Evolutionary conservation across 352 stramenopile species (phyloP).

Genomic region (Globisporangium solare): DNA sequence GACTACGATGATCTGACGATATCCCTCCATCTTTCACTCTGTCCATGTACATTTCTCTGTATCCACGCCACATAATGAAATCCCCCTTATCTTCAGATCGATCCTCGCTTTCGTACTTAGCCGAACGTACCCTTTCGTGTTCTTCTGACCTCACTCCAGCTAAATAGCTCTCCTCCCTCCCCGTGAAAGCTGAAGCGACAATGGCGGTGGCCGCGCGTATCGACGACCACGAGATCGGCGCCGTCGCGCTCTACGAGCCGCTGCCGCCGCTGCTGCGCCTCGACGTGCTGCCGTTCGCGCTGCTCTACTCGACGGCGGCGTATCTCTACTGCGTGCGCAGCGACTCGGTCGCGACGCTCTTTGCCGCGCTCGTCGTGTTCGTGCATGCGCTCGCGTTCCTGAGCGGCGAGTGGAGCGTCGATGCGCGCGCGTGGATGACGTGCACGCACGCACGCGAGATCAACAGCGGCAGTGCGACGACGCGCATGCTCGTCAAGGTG

Average conservation of each 20-base stretch:
- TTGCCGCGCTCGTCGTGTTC: conserved; percentile 39
- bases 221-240: conserved; percentile 45
- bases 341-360: conserved; percentile 41
- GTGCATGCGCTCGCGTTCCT: conserved; percentile 53
- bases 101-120: conserved; percentile 9
- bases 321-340: conserved; percentile 25
- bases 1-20: conserved; percentile 89
- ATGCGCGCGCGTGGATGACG: conserved; percentile 30
- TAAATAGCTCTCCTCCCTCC: background rate
- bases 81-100: too few relatives aligned
- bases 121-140: conserved; percentile 1
- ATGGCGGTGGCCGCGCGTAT: conserved; percentile 30
- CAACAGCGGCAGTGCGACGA: background rate
- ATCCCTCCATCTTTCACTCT: too few relatives aligned
- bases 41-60: too few relatives aligned
- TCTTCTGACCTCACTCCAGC: conserved; percentile 7
- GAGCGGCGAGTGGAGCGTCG: conserved; percentile 49
- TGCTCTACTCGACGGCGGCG: conserved; percentile 33
- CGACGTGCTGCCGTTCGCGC: conserved; percentile 42
- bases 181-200: too few relatives aligned
- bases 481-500: conserved; percentile 44
- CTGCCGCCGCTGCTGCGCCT: conserved; percentile 48
- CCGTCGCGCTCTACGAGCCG: conserved; percentile 56
- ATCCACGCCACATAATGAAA: too few relatives aligned
- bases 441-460: conserved; percentile 18